Evolutionary conservation across 2,329 filamentous ascomycete genomes (phyloP).

Genomic region (Zymoseptoria brevis): DNA sequence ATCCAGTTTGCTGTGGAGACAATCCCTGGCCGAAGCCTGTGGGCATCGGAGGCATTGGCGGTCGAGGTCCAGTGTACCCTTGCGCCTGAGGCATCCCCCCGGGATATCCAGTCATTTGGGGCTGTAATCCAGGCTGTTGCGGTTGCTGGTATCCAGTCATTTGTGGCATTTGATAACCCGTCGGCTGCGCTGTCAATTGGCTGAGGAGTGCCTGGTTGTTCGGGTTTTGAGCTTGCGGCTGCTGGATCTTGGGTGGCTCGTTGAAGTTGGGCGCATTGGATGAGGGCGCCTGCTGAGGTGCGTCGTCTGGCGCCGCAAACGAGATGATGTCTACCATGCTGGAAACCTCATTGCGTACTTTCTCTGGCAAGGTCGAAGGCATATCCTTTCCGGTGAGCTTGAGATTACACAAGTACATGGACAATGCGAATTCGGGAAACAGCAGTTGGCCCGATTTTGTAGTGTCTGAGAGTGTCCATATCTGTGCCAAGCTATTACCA

Average conservation of each 20-base stretch:
- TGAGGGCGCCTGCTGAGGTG: constrained; percentile 40
- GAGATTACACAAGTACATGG: constrained; percentile 97
- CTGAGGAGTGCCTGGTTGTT: constrained; percentile 58
- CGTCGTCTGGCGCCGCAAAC: constrained; percentile 76
- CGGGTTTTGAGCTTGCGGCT: constrained; percentile 52
- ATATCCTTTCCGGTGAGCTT: constrained; percentile 80
- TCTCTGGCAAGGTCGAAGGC: constrained; percentile 68
- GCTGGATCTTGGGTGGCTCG: constrained; percentile 43
- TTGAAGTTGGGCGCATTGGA: constrained; percentile 67
- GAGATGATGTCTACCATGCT: constrained; percentile 99
- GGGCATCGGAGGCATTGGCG: constrained; percentile 77
- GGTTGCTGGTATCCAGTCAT: constrained; percentile 18
- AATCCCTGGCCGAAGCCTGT: constrained; percentile 57
- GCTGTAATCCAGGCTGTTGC: constrained; percentile 57
- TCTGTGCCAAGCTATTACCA: constrained; percentile 80
- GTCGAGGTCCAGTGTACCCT: constrained; percentile 71
- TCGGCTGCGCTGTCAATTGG: constrained; percentile 48
- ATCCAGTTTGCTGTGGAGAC: constrained; percentile 57
- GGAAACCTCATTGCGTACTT: constrained; percentile 90
- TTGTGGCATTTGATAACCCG: constrained; percentile 38
- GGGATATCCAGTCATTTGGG: constrained; percentile 46
- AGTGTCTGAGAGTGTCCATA: constrained; percentile 92
- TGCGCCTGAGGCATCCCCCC: constrained; percentile 60
- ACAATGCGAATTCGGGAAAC: constrained; percentile 93
- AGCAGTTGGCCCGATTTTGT: constrained; percentile 93